Evolutionary conservation across 192 early-diverging fungal genomes (phyloP), one percentile per base, ranked within the genome.

Genomic region (Coemansia furcata): DNA sequence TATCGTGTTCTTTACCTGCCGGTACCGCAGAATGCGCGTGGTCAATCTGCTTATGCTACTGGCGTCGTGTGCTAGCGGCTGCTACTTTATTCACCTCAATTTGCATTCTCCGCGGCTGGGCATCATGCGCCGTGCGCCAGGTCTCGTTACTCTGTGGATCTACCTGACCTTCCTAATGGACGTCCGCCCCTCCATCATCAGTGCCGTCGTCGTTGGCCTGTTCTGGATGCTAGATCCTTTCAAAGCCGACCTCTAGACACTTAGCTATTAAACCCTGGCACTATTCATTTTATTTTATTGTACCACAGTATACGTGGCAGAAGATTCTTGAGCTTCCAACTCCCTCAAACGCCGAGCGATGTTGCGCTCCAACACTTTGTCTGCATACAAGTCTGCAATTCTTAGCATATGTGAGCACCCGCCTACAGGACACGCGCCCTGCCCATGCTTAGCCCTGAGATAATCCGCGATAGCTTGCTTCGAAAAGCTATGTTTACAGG

Each of bases 131-230:
- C 85, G 87, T 10, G 86, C 87, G 9, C 90, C 90, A 1, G 90
- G 90, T 5, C 72, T 91, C 43, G 86, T 87, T n/a, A 91, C 90
- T 15, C 76, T 91, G 40, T 87, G 88, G 76, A 84, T 91, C 38
- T 89, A 89, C 59, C 60, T 75, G 55, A 78, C 73, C 30, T 75
- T 83, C 37, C 63, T 78, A 29, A 66, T 72, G 72, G 76, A 78
- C 15, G 72, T 80, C 12, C 77, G 77, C 1, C 72, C 77, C 6
- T 64, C 77, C 21, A 60, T 79, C 46, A 67, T 79, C 44, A 73
- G 60, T 29, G 71, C 72, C 8, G 10, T 66, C 12, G 68, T 74
- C 2, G 77, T 79, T 3, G 58, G 64, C 1, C 14, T 66, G 60
- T 79, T 79, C 65, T 79, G 77, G 77, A 17, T 74, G 15, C 2